Evolutionary conservation across 148 eudicot genomes (phyloP).

Genomic region (Cornus kousa): DNA sequence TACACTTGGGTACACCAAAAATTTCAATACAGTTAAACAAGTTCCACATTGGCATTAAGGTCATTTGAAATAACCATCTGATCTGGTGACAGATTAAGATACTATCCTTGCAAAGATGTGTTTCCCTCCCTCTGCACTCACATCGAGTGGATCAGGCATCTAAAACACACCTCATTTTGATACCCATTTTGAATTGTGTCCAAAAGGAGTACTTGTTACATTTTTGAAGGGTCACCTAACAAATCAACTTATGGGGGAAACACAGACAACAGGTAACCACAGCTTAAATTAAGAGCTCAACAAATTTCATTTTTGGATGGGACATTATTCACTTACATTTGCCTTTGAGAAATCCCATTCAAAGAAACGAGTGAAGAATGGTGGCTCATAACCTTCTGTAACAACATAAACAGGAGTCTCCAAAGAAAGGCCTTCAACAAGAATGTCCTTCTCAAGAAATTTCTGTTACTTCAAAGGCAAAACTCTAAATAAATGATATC

Average conservation of each 20-base stretch:
- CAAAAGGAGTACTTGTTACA: neutral
- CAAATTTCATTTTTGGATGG: neutral
- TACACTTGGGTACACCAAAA: neutral
- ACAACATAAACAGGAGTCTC: conserved; percentile 54
- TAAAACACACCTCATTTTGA: neutral
- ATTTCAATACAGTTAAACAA: neutral
- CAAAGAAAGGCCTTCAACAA: conserved; percentile 42
- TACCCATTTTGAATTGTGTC: neutral
- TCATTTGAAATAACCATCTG: neutral
- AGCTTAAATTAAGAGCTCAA: neutral
- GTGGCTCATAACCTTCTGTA: conserved; percentile 61
- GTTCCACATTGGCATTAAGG: neutral
- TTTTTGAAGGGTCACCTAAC: neutral
- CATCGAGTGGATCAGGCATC: neutral
- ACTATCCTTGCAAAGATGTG: neutral
- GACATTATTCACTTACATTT: conserved; percentile 36
- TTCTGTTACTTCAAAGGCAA: conserved; percentile 36
- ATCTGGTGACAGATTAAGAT: neutral
- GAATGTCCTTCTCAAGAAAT: conserved; percentile 51
- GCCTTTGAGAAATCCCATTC: conserved; percentile 66
- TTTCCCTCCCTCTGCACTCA: neutral
- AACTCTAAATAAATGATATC: neutral
- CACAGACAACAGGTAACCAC: neutral
- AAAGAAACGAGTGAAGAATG: conserved; percentile 63
- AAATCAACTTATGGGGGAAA: no score